Percentiles rank a stretch among this genome's conserved stretches.
These are phyloP conservation scores for Phylloporus sp. DNA, from an alignment of 768 basidiomycete species.

Conservation along the genomic window DNA sequence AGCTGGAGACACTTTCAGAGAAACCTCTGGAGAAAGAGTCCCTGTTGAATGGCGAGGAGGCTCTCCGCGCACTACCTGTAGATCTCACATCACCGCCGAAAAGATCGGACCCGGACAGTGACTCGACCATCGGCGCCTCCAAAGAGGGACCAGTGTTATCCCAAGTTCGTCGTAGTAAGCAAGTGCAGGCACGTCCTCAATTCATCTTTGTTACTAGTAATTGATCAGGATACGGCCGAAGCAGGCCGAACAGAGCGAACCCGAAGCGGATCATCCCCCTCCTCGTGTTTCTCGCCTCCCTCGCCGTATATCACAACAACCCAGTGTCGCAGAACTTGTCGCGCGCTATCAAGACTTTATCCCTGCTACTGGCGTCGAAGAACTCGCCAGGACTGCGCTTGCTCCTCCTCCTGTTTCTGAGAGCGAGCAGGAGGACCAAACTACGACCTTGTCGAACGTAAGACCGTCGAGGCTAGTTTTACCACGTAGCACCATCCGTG, in stretches of 20 bases:
- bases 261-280: constrained; percentile 16
- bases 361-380: constrained; percentile 66
- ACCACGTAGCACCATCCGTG: constrained; percentile 38
- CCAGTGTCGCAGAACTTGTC: constrained; percentile 81
- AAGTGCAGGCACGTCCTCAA: constrained; percentile 32
- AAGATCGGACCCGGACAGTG: constrained; percentile 70
- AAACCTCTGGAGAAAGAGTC: constrained; percentile 18
- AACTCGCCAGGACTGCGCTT: constrained; percentile 66
- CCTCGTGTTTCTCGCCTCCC: constrained; percentile 57
- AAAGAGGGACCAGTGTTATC: constrained; percentile 24
- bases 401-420: constrained; percentile 59
- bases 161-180: constrained; percentile 13
- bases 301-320: constrained; percentile 48
- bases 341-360: constrained; percentile 76
- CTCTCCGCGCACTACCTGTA: constrained; percentile 3
- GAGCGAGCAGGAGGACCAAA: constrained; percentile 67
- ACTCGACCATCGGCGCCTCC: constrained; percentile 74
- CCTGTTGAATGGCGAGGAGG: constrained; percentile 15
- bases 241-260: constrained; percentile 23
- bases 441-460: constrained; percentile 21
- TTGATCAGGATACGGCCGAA: constrained; percentile 17
- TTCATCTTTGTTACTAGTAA: neutral
- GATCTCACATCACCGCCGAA: constrained; percentile 12
- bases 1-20: constrained; percentile 34
- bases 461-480: constrained; percentile 21